These are phyloP conservation scores for Fusarium penzigii DNA, from an alignment of 2,329 filamentous ascomycete species.

Conservation along the genomic window DNA sequence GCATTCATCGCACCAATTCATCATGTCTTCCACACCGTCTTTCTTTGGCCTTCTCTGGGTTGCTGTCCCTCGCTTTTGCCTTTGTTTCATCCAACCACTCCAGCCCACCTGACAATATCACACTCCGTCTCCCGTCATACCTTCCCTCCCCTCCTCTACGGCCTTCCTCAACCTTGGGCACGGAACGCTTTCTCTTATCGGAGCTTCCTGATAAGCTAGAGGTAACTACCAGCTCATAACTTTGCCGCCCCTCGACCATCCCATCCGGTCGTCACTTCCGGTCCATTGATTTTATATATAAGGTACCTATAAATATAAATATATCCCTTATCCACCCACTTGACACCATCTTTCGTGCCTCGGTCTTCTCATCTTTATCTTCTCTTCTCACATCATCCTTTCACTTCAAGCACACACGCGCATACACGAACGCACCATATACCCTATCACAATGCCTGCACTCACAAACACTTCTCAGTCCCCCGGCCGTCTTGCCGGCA, in stretches of 20 bases:
- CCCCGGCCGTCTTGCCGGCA: conserved; percentile 56
- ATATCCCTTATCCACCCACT: neutral
- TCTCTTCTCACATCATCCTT: neutral
- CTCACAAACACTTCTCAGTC: conserved; percentile 20
- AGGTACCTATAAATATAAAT: too few relatives aligned
- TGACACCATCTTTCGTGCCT: neutral
- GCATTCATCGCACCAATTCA: too few relatives aligned
- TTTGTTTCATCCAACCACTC: too few relatives aligned
- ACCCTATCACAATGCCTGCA: conserved; percentile 26
- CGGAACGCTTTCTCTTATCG: neutral
- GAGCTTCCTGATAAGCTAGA: neutral
- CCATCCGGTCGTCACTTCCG: neutral
- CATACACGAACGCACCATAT: neutral
- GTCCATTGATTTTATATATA: neutral
- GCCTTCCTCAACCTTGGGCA: too few relatives aligned
- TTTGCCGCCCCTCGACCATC: neutral
- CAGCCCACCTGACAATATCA: too few relatives aligned
- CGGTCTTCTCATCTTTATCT: neutral
- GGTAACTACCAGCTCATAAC: neutral
- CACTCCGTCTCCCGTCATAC: too few relatives aligned
- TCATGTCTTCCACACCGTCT: neutral
- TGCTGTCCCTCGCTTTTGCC: too few relatives aligned
- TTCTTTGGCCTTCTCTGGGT: neutral
- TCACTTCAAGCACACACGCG: neutral
- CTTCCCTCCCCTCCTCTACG: neutral